Evolutionary conservation across 179 eudicot genomes (phyloP).

Genomic region (Amaranthus tricolor): DNA sequence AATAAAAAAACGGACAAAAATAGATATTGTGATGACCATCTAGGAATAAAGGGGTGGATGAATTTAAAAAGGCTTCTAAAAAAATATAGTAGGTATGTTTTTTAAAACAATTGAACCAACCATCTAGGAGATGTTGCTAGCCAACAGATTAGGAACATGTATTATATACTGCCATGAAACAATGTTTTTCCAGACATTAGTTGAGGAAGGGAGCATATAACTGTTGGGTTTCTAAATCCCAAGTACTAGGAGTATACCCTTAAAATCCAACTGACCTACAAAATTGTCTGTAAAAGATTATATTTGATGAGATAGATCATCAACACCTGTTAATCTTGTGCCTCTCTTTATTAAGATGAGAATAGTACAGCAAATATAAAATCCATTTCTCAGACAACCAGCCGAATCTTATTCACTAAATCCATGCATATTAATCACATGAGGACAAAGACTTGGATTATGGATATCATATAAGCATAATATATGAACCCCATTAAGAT

Average conservation of each 20-base stretch:
- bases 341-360: constrained; percentile 3
- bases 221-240: constrained; percentile 32
- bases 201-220: constrained; percentile 19
- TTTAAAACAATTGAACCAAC: no score
- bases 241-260: constrained; percentile 7
- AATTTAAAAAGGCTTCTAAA: no score
- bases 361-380: constrained; percentile 2
- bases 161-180: no score
- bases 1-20: no score
- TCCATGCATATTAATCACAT: constrained; percentile 33
- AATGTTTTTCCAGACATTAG: neutral
- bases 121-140: no score
- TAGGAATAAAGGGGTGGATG: no score
- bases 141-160: no score
- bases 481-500: neutral
- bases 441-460: constrained; percentile 25
- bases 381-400: constrained; percentile 39
- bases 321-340: constrained; percentile 27
- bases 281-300: constrained; percentile 3
- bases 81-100: no score
- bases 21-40: no score
- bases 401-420: constrained; percentile 45
- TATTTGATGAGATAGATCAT: constrained; percentile 8
- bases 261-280: constrained; percentile 6
- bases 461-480: neutral